phyloP scores from a whole-genome alignment of 495 filamentous ascomycete genomes.

The Hypoxylon crocopeplum region DNA sequence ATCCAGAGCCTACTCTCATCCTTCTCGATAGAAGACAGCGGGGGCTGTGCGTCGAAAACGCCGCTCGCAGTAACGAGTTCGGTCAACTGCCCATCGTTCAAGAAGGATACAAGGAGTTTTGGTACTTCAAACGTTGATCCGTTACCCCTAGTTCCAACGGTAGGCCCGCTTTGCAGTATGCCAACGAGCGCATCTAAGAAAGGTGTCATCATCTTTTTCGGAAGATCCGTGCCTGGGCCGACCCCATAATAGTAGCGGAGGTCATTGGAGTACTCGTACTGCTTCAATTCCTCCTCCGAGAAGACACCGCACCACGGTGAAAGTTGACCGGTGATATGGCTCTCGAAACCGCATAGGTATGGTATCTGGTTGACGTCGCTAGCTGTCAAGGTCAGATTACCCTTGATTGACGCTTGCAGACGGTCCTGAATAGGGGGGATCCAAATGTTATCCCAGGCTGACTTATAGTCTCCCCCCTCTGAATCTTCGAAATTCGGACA shows the following conservation, averaged over 20 bases:
- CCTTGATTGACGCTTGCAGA: conserved; percentile 54
- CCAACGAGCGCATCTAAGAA: conserved; percentile 57
- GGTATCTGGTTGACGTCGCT: conserved; percentile 61
- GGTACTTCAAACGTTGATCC: conserved; percentile 50
- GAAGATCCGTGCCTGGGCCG: conserved; percentile 58
- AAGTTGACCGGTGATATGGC: conserved; percentile 60
- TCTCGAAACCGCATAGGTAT: conserved; percentile 67
- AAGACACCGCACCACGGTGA: conserved; percentile 63
- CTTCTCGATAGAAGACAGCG: conserved; percentile 49
- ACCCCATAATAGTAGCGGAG: conserved; percentile 65
- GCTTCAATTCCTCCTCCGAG: conserved; percentile 56
- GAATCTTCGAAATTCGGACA: conserved; percentile 58
- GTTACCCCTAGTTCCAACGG: conserved; percentile 49
- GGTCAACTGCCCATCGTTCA: conserved; percentile 67
- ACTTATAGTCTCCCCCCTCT: conserved; percentile 49
- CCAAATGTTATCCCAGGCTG: conserved; percentile 53
- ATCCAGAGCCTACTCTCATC: conserved; percentile 47
- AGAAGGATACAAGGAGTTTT: conserved; percentile 59
- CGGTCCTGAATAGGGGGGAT: conserved; percentile 57
- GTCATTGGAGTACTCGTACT: conserved; percentile 67
- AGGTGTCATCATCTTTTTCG: conserved; percentile 57
- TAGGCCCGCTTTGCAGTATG: conserved; percentile 53
- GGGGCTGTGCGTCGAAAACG: conserved; percentile 56
- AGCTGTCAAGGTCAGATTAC: conserved; percentile 57
- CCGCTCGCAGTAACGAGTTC: conserved; percentile 61